Conservation (phyloP, 495 filamentous ascomycete genomes). For the Halenospora varia region DNA sequence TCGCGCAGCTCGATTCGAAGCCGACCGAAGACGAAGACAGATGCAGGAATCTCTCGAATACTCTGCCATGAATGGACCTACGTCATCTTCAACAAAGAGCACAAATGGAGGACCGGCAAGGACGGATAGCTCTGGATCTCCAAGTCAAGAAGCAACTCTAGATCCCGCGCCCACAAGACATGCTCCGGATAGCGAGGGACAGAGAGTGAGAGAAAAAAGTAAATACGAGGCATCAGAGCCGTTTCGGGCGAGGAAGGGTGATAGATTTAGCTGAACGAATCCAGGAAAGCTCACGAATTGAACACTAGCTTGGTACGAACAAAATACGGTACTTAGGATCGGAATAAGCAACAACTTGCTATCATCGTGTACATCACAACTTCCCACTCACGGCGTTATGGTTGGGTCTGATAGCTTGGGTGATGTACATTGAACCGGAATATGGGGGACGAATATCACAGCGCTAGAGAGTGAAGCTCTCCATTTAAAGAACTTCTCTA, state of each 20-base stretch:
- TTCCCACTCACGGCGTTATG: no score
- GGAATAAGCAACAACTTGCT: no score
- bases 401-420: no score
- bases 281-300: not conserved
- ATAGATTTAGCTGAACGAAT: conserved; percentile 64
- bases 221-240: conserved; percentile 83
- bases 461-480: no score
- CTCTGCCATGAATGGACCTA: conserved; percentile 39
- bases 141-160: conserved; percentile 70
- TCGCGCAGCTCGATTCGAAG: conserved; percentile 65
- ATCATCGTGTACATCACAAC: no score
- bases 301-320: no score
- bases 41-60: conserved; percentile 57
- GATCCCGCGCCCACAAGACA: conserved; percentile 89
- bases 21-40: conserved; percentile 59
- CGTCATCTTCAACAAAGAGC: conserved; percentile 25
- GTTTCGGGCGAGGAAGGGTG: conserved; percentile 71
- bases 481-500: no score
- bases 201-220: conserved; percentile 72
- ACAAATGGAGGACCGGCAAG: conserved; percentile 35
- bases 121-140: conserved; percentile 62
- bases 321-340: no score
- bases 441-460: no score
- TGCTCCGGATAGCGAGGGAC: conserved; percentile 66
- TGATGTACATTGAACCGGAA: no score